A percentile compares a stretch with the other conserved stretches of the same genome.
Evolutionary conservation across 1,284 basidiomycete species (phyloP).

Genomic region (Trichosporon ovoides): DNA sequence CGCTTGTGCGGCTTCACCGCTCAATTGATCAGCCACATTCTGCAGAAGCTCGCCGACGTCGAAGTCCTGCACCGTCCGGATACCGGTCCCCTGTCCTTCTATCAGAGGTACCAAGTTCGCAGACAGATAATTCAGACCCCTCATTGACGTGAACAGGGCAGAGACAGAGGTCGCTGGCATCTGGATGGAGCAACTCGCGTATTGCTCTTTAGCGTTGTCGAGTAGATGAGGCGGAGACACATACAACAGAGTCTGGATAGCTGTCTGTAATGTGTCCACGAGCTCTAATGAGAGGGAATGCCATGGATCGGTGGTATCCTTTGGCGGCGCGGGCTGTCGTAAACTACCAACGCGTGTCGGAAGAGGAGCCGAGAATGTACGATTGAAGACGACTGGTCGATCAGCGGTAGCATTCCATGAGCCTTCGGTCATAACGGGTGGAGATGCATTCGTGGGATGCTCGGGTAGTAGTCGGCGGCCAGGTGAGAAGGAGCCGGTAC

Average conservation of each 20-base stretch:
- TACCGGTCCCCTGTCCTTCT: constrained; percentile 15
- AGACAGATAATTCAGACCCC: constrained; percentile 81
- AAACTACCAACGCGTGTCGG: constrained; percentile 31
- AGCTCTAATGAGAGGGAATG: constrained; percentile 58
- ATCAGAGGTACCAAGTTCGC: constrained; percentile 57
- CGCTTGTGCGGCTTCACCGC: constrained; percentile 72
- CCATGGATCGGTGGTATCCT: constrained; percentile 8
- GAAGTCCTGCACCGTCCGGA: constrained; percentile 42
- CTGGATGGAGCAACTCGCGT: constrained; percentile 75
- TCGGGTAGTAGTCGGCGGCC: background rate
- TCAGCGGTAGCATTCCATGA: constrained; percentile 10
- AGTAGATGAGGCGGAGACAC: constrained; percentile 81
- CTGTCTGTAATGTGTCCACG: constrained; percentile 77
- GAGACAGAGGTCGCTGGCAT: constrained; percentile 78
- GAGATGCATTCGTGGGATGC: background rate
- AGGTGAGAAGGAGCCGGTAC: background rate
- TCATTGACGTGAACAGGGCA: constrained; percentile 82
- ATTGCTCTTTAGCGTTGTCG: constrained; percentile 84
- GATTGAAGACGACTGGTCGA: constrained; percentile 19
- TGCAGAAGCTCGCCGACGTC: constrained; percentile 70
- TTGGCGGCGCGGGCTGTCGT: constrained; percentile 26
- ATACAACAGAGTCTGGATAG: constrained; percentile 81
- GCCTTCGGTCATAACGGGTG: background rate
- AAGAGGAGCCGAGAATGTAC: constrained; percentile 37
- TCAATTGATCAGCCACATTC: constrained; percentile 73